These are phyloP conservation scores for rapeseed (Brassica napus) DNA, from an alignment of 345 rosid species.

Conservation along the genomic window DNA sequence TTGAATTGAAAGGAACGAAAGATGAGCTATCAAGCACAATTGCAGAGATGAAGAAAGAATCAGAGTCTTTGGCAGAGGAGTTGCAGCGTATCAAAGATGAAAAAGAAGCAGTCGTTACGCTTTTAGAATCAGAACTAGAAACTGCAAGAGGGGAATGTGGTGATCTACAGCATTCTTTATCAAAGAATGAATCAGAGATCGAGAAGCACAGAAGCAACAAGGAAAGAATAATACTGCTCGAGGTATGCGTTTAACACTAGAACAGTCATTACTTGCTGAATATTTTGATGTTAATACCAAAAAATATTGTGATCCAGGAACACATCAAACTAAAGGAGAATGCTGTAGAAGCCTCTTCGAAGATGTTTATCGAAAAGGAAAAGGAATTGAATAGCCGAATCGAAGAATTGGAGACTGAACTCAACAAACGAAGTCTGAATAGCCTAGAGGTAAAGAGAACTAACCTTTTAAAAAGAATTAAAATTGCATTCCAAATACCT, in stretches of 20 bases:
- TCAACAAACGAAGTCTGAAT: conserved; percentile 49
- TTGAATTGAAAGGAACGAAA: conserved; percentile 39
- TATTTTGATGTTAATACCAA: neutral
- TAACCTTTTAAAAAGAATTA: neutral
- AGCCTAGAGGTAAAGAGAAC: conserved; percentile 45
- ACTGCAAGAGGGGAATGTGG: conserved; percentile 46
- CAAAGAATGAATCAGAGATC: conserved; percentile 59
- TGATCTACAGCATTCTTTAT: conserved; percentile 50
- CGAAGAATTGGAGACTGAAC: conserved; percentile 56
- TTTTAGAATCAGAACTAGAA: conserved; percentile 53
- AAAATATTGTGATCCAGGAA: conserved; percentile 45
- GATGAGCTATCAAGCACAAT: conserved; percentile 44
- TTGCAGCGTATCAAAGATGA: conserved; percentile 52
- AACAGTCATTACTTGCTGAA: neutral
- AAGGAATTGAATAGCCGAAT: conserved; percentile 52
- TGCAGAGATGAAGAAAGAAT: conserved; percentile 49
- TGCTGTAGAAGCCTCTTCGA: conserved; percentile 56
- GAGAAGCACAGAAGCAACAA: conserved; percentile 53
- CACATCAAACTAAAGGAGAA: conserved; percentile 63
- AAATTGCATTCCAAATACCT: neutral
- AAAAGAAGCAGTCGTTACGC: conserved; percentile 47
- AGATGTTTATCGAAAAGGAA: conserved; percentile 62
- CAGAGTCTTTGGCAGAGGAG: conserved; percentile 50
- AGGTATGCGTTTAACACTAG: conserved; percentile 50
- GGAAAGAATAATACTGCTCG: conserved; percentile 58